These are phyloP conservation scores for Fusarium sulawesiense DNA, from an alignment of 2,329 filamentous ascomycete species.

Conservation along the genomic window DNA sequence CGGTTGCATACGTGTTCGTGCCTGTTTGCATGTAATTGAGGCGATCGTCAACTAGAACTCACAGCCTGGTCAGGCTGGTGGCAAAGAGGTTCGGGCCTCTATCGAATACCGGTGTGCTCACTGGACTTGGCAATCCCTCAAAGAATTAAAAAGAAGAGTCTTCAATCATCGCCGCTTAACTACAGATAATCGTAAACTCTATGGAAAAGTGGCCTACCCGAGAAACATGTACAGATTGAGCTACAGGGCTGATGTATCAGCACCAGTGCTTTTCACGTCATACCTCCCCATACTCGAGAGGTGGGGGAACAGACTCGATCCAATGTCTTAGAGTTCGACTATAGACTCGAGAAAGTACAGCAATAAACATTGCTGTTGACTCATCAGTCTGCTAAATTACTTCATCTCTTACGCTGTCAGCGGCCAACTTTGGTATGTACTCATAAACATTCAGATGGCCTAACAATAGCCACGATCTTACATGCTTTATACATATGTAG, in stretches of 20 bases:
- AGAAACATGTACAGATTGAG: not conserved
- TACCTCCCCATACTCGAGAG: not conserved
- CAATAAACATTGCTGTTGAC: not conserved
- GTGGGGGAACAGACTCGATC: not conserved
- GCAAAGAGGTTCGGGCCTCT: not conserved
- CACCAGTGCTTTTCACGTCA: not conserved
- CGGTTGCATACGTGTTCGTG: constrained; percentile 34
- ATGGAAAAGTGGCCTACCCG: not conserved
- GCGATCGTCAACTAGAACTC: not conserved
- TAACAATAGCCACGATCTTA: not conserved
- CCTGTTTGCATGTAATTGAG: constrained; percentile 10
- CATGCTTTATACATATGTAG: not conserved
- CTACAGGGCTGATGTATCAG: not conserved
- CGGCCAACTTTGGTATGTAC: not conserved
- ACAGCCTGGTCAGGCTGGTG: not conserved
- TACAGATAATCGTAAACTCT: not conserved
- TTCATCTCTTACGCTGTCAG: not conserved
- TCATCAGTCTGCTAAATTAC: not conserved
- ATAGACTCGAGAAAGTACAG: not conserved
- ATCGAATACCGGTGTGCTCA: not conserved
- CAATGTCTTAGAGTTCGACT: not conserved
- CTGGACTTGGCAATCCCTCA: not conserved
- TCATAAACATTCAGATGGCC: not conserved
- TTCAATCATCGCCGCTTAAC: not conserved
- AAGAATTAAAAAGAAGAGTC: not conserved